Base-by-base conservation (phyloP, 192 early-diverging fungal genomes). In the Piromyces finnis region DNA sequence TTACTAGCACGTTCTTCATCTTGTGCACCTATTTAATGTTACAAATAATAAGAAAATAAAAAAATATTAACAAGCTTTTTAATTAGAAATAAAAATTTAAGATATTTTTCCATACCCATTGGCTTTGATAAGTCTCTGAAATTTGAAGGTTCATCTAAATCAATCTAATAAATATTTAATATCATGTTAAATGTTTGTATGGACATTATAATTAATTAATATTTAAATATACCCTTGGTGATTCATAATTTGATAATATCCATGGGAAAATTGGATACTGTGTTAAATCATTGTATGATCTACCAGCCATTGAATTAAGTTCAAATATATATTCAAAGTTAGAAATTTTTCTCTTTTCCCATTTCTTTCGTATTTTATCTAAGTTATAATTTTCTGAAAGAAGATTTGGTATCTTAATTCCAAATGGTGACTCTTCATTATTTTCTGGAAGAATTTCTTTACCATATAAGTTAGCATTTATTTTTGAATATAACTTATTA, bases 241-340 rank as follows among this genome's bases (percentile, higher is more conserved):
- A 68, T 28, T 85, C 88, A 78, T 95, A 96, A 81, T 96, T 93
- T 4, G 90, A 87, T 35, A 96, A 84, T 59, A 96, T 89, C 95
- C 97, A 98, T 12, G 97, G 97, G 81, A 98, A 98, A 18, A 98
- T 95, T 0, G 97, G 97, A 81, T 97, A 98, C 84, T 97, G 97
- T 0, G 96, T 96, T 82, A 98, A 84, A 85, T 98, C 96, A 82
- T 88, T 84, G 82, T 85, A 85, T 3, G 84, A 88, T 29, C 86
- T 80, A 16, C 95, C 96, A 29, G 95, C 93, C 36, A 95, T 83
- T 0, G 95, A 95, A 84, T 98, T 98, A 14, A 98, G 87, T 37
- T 90, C 89, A 94, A 97, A 97, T 79, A 98, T 81, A 79, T 98
- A 98, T 83, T 98, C 96, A 84, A 97, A 98, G 81, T 98, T 98